These are phyloP conservation scores for Fraxinus quadrangulata DNA, from an alignment of 257 asterid genomes.

Conservation along the genomic window DNA sequence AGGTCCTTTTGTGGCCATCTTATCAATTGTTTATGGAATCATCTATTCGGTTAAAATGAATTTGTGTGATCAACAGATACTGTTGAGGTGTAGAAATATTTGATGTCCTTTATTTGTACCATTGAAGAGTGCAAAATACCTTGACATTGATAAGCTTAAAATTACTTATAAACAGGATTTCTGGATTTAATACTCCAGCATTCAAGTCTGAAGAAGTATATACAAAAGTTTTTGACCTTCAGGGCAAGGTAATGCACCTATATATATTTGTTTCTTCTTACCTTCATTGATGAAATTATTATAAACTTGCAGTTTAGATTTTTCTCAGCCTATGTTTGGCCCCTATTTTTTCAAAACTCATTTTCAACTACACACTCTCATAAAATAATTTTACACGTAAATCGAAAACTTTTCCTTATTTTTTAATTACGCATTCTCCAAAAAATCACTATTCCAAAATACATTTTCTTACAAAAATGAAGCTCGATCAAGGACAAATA, in stretches of 20 bases:
- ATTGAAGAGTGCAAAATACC: neutral
- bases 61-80: neutral
- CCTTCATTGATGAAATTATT: neutral
- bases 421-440: no score
- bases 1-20: neutral
- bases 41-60: neutral
- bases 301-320: neutral
- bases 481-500: no score
- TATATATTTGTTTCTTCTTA: neutral
- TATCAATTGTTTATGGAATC: neutral
- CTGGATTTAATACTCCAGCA: conserved; percentile 63
- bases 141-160: neutral
- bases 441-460: no score
- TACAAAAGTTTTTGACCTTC: conserved; percentile 69
- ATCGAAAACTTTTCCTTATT: no score
- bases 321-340: neutral
- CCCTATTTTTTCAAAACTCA: no score
- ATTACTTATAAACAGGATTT: conserved; percentile 54
- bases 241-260: conserved; percentile 63
- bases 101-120: conserved; percentile 16
- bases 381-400: no score
- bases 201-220: conserved; percentile 91
- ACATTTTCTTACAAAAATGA: no score
- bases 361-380: no score
- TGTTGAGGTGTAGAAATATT: neutral